Conservation (phyloP, 305 asterid species). For the Withania somnifera region DNA sequence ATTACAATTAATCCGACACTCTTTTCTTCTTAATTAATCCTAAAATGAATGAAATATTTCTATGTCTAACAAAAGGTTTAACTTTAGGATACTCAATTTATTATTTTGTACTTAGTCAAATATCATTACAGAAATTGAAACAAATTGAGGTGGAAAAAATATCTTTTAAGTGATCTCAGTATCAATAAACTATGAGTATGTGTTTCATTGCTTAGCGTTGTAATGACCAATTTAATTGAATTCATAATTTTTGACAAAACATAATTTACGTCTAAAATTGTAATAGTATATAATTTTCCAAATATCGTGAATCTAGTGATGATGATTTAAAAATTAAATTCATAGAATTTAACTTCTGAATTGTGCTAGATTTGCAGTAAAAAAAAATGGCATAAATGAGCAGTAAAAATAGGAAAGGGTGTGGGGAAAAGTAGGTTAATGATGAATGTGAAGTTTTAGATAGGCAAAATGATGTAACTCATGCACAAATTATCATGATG, state of each 20-base stretch:
- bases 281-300: no score
- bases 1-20: background rate
- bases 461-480: constrained; percentile 4
- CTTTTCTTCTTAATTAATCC: background rate
- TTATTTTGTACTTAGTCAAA: no score
- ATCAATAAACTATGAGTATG: background rate
- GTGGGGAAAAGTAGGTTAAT: background rate
- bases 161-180: background rate
- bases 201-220: background rate
- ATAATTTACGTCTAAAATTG: no score
- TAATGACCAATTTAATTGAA: no score
- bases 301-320: no score
- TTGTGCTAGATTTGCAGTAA: no score
- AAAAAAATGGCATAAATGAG: background rate
- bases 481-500: constrained; percentile 3
- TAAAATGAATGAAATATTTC: background rate
- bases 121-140: background rate
- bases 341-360: no score
- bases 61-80: background rate
- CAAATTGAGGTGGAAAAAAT: no score
- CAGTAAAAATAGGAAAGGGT: background rate
- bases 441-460: background rate
- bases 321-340: no score
- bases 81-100: background rate
- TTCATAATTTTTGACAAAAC: no score